These are phyloP conservation scores for Plectosphaerella sp. DNA, from an alignment of 2,329 filamentous ascomycete species.

Conservation along the genomic window DNA sequence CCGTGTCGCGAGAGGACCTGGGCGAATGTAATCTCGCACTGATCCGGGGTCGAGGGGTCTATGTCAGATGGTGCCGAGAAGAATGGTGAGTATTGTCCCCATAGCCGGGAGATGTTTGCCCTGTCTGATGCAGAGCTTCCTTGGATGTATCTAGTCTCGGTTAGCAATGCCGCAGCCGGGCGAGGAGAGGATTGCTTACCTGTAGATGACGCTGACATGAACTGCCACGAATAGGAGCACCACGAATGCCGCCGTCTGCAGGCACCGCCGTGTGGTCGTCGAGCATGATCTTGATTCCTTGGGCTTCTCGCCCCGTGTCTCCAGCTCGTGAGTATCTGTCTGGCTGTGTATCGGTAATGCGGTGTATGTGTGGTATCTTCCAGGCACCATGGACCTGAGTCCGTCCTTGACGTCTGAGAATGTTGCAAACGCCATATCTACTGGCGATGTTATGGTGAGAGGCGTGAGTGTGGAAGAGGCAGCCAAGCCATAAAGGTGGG, in stretches of 20 bases:
- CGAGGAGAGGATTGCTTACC: background rate
- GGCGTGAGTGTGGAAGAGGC: background rate
- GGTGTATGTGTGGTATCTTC: background rate
- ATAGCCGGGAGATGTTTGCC: conserved; percentile 57
- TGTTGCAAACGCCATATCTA: background rate
- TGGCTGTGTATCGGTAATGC: background rate
- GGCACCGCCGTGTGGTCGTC: background rate
- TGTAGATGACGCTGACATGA: background rate
- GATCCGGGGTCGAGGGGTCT: conserved; percentile 52
- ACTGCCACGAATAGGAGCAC: background rate
- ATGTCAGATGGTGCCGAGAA: conserved; percentile 70
- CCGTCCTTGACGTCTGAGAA: background rate
- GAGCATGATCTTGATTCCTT: background rate
- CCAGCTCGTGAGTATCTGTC: background rate
- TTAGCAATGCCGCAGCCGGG: background rate
- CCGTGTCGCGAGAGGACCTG: conserved; percentile 82
- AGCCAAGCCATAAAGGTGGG: background rate
- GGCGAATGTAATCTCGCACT: conserved; percentile 75
- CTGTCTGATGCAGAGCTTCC: background rate
- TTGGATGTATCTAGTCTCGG: background rate
- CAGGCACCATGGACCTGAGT: background rate
- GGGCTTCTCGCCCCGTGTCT: background rate
- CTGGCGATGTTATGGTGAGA: background rate
- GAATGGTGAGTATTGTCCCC: conserved; percentile 87
- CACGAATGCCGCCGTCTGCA: background rate